Evolutionary conservation across 2,329 filamentous ascomycete genomes (phyloP), one percentile per base, ranked within the genome.

Genomic region (Hymenoscyphus occultus): DNA sequence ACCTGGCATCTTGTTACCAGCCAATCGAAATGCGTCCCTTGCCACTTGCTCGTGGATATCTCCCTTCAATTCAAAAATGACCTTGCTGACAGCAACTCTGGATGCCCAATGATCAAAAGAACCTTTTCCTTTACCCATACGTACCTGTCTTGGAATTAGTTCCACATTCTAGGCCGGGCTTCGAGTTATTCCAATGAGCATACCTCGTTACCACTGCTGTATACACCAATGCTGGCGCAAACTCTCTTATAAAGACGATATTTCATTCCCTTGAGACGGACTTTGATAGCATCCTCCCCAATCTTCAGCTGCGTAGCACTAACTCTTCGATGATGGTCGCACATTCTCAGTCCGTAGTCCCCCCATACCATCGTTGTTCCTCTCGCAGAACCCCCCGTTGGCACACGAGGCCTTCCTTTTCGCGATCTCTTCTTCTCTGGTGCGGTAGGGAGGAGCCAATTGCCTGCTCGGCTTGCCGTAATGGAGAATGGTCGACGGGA

Each of bases 121-220:
- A 72, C 95, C 95, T 78, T 99, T 99, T 80, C 95, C 95, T 80
- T 98, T 99, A 77, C 95, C 95, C 96, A 99, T 99, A 85, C 95
- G 90, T 77, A 92, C 90, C 87, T 89, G 70, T 6, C 58, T 62
- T 63, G 40, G 28, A 35, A 39, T 71, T 66, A 71, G 65, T 54
- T 40, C 42, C 32, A 42, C 5, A 39, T 56, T 16, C 19, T 31
- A 14, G 31, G 19, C 42, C 54, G 48, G n/a, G 48, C 31, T 28
- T 39, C 22, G 13, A 54, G 9, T 19, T 28, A 32, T 56, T 54
- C 12, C n/a, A 59, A 59, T 28, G 28, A 28, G 28, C 84, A 71
- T 74, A 90, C 88, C 80, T 99, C 95, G 75, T 98, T 99, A 65
- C 95, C 95, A 77, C 90, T 95, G 65, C 92, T 90, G 78, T 95